Conservation (phyloP, 192 early-diverging fungal species). For the Coemansia sp. region DNA sequence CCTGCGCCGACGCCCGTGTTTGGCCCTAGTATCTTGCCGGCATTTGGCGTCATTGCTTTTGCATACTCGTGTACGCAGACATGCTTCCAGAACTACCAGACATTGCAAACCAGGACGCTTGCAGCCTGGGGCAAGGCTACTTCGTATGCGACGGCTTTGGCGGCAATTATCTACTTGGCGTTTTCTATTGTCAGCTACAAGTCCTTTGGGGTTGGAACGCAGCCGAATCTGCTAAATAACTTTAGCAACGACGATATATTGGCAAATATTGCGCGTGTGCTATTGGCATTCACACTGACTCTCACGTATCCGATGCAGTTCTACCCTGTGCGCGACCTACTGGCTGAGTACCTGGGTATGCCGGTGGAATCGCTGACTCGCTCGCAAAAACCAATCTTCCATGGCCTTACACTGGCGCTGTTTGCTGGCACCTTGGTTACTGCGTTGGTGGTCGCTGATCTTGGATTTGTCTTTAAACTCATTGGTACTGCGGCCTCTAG, state of each 20-base stretch:
- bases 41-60: constrained; percentile 69
- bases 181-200: constrained; percentile 66
- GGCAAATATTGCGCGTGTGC: constrained; percentile 63
- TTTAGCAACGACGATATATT: constrained; percentile 61
- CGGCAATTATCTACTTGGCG: constrained; percentile 60
- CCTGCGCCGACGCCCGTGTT: constrained; percentile 58
- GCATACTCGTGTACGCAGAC: constrained; percentile 69
- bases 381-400: constrained; percentile 12
- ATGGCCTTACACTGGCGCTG: constrained; percentile 21
- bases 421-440: constrained; percentile 40
- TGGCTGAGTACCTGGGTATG: constrained; percentile 25
- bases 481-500: constrained; percentile 51
- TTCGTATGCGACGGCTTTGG: constrained; percentile 52
- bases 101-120: constrained; percentile 53
- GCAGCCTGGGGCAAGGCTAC: constrained; percentile 57
- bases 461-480: constrained; percentile 57
- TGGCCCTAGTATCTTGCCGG: constrained; percentile 64
- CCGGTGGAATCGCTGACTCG: constrained; percentile 7
- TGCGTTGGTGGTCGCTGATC: constrained; percentile 37
- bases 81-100: constrained; percentile 61
- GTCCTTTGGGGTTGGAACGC: constrained; percentile 62
- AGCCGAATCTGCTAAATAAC: constrained; percentile 70
- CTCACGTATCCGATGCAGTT: constrained; percentile 63
- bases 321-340: constrained; percentile 51
- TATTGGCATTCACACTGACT: constrained; percentile 64